Evolutionary conservation across 208 protist species (phyloP), one percentile per base, ranked within the genome.

Genomic region (Novymonas esmeraldas): DNA sequence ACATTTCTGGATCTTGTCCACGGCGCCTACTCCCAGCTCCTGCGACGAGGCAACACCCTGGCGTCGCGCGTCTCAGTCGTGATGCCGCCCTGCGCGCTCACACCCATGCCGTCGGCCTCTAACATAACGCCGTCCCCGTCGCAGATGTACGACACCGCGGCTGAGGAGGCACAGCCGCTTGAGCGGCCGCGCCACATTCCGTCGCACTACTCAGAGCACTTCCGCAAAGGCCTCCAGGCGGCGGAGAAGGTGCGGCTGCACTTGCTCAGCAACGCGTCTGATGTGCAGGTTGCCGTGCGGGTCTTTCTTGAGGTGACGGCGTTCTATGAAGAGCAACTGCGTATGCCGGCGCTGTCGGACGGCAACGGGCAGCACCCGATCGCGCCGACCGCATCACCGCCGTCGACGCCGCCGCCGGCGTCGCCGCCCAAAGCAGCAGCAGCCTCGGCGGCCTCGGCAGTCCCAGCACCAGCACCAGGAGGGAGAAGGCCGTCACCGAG

Each of bases 1-100:
- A 36, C 76, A 9, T 90, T 94, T 61, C 49, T 96, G 41, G 63
- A 62, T 13, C 38, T 75, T 39, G 70, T 82, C 13, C 88, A 94
- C 66, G 51, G 36, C 49, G 48, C 62, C 0, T 68, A 66, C 22
- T 39, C 48, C 14, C 61, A 68, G 63, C 50, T 70, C 24, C 49
- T 24, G 45, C 39, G 31, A 3, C 54, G 62, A 9, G 34, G 44
- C n/a, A 36, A 22, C 3, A 24, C 49, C 3, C 11, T 72, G 7
- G 42, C 2, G 16, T 38, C 38, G 18, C 31, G 24, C 50, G 24
- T 48, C 26, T 5, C 34, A 0, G 46, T 39, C 6, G 36, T 22
- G 6, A 2, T 33, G n/a, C 14, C 13, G 7, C 33, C 3, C 22
- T 14, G 16, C 24, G 3, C 39, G 31, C 24, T 44, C 16, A 48